Percentiles rank a stretch among this genome's conserved stretches.
phyloP scores from a whole-genome alignment of 2,329 filamentous ascomycete species.

The Penicillium sp. region DNA sequence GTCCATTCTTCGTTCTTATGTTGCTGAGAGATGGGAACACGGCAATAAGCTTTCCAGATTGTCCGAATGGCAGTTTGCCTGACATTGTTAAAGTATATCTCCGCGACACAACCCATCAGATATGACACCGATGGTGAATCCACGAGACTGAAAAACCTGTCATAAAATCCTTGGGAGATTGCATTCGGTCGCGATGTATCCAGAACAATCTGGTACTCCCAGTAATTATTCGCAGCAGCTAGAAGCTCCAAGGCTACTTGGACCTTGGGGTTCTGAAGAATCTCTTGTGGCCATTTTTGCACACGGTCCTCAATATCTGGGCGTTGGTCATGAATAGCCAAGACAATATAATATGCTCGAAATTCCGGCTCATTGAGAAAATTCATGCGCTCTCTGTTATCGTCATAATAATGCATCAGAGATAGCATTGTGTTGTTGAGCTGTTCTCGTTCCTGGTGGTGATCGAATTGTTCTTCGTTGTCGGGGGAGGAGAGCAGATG shows the following conservation, averaged over 20 bases:
- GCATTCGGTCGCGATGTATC: conserved; percentile 47
- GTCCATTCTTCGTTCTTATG: conserved; percentile 55
- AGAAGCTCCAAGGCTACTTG: conserved; percentile 56
- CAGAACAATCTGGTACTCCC: conserved; percentile 50
- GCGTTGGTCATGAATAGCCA: conserved; percentile 49
- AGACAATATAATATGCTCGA: conserved; percentile 58
- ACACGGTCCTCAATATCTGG: conserved; percentile 57
- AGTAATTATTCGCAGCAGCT: conserved; percentile 52
- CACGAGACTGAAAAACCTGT: conserved; percentile 55
- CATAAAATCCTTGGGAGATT: conserved; percentile 56
- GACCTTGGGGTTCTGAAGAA: conserved; percentile 51
- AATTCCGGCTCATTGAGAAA: conserved; percentile 62
- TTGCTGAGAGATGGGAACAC: conserved; percentile 44
- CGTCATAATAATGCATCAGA: conserved; percentile 58
- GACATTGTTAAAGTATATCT: conserved; percentile 59
- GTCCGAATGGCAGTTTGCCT: conserved; percentile 54
- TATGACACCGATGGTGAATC: conserved; percentile 56
- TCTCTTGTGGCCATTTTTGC: conserved; percentile 50
- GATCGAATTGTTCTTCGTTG: conserved; percentile 52
- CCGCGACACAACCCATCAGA: conserved; percentile 61
- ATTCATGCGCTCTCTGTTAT: conserved; percentile 46
- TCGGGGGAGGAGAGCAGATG: conserved; percentile 54
- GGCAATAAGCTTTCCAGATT: conserved; percentile 53
- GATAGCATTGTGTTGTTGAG: conserved; percentile 60
- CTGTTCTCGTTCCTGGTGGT: conserved; percentile 61